Evolutionary conservation across 352 stramenopile genomes (phyloP).

Genomic region (Globisporangium abappressorium): DNA sequence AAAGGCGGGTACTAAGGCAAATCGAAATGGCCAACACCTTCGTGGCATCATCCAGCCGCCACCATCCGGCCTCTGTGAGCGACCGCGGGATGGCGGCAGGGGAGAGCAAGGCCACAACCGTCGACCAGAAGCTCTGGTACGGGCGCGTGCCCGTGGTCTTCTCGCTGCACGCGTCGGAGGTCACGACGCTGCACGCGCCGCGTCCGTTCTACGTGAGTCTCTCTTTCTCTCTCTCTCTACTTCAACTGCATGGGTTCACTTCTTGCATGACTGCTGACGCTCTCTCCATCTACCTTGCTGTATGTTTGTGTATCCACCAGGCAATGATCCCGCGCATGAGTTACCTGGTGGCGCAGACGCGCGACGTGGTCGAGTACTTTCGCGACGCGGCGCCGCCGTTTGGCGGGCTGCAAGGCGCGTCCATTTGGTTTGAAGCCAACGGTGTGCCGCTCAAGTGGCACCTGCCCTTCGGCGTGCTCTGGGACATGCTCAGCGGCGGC

Average conservation of each 20-base stretch:
- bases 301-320: slow-evolving; percentile 22
- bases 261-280: background rate
- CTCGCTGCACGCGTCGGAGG: slow-evolving; percentile 65
- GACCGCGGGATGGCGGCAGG: background rate
- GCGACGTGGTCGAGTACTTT: slow-evolving; percentile 77
- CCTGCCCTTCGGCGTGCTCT: slow-evolving; percentile 69
- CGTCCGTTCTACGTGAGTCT: slow-evolving; percentile 74
- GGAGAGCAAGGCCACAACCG: background rate
- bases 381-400: slow-evolving; percentile 67
- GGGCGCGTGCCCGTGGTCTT: slow-evolving; percentile 74
- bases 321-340: slow-evolving; percentile 82
- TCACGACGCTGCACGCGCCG: slow-evolving; percentile 77
- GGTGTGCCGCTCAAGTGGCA: slow-evolving; percentile 74
- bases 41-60: background rate
- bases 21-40: background rate
- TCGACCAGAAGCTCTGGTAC: slow-evolving; percentile 48
- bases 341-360: slow-evolving; percentile 72
- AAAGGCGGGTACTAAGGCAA: too few species aligned
- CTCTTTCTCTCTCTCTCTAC: background rate
- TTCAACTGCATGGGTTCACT: background rate
- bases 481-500: slow-evolving; percentile 37
- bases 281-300: slow-evolving; percentile 2
- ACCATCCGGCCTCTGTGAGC: background rate
- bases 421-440: slow-evolving; percentile 72
- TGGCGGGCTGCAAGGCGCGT: slow-evolving; percentile 40